Evolutionary conservation across 164 flowering plant species (phyloP).

Genomic region (Aristolochia californica): DNA sequence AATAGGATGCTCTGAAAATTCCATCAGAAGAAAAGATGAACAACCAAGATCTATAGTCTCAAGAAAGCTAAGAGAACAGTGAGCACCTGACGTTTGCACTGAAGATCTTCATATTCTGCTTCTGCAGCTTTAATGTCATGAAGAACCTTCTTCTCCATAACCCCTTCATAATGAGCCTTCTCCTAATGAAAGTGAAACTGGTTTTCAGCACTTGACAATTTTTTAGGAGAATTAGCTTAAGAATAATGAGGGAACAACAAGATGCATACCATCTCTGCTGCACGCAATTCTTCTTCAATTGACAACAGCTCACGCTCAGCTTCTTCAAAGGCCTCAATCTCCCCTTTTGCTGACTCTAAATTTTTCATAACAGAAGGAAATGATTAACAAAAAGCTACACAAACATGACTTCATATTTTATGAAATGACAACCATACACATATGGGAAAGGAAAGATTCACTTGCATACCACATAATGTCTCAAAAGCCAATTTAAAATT

Average conservation of each 20-base stretch:
- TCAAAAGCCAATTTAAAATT: conserved; percentile 43
- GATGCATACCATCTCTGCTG: conserved; percentile 37
- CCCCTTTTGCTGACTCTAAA: conserved; percentile 72
- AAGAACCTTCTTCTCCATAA: conserved; percentile 55
- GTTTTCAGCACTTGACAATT: background rate
- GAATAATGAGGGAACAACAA: conserved; percentile 1
- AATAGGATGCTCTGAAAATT: background rate
- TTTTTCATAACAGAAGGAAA: background rate
- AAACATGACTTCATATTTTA: background rate
- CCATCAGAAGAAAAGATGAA: background rate
- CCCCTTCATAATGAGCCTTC: conserved; percentile 57
- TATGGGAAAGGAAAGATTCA: conserved; percentile 1
- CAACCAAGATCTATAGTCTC: background rate
- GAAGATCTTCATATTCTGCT: conserved; percentile 33
- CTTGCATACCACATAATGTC: conserved; percentile 52
- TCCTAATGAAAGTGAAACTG: conserved; percentile 29
- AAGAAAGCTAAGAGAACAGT: background rate
- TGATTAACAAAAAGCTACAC: background rate
- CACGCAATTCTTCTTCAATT: conserved; percentile 39
- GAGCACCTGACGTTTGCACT: conserved; percentile 42
- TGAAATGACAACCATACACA: background rate
- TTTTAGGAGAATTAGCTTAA: background rate
- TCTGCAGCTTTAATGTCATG: conserved; percentile 55
- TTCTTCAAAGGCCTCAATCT: conserved; percentile 51
- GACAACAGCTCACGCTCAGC: conserved; percentile 43